phyloP scores from a whole-genome alignment of 495 filamentous ascomycete species.

The Talaromyces adpressus region DNA sequence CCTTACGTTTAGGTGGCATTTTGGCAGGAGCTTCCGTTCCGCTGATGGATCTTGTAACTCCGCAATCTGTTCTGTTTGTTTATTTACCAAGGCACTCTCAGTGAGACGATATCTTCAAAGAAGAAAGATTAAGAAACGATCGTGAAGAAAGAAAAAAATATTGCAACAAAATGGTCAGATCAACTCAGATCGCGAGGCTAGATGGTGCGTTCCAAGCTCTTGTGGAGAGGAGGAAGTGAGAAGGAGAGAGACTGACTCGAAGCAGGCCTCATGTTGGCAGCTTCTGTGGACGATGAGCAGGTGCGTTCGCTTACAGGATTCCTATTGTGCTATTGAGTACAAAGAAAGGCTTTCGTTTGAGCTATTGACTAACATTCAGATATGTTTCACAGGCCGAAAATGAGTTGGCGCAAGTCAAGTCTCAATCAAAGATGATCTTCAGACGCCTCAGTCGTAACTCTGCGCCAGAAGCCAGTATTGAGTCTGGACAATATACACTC shows the following conservation, averaged over 20 bases:
- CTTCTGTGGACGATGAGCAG: conserved; percentile 88
- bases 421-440: conserved; percentile 83
- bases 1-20: conserved; percentile 9
- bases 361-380: conserved; percentile 6
- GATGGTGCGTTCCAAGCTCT: conserved; percentile 58
- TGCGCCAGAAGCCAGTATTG: conserved; percentile 87
- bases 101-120: background rate
- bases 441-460: conserved; percentile 79
- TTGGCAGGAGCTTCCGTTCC: conserved; percentile 1
- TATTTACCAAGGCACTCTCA: background rate
- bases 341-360: background rate
- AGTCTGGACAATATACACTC: conserved; percentile 74
- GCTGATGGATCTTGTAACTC: background rate
- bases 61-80: conserved; percentile 2
- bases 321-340: background rate
- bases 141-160: background rate
- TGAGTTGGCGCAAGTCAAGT: conserved; percentile 80
- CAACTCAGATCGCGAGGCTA: conserved; percentile 87
- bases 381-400: conserved; percentile 50
- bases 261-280: conserved; percentile 84
- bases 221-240: background rate
- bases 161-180: conserved; percentile 70
- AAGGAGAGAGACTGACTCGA: conserved; percentile 1
- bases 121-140: background rate
- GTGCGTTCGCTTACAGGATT: conserved; percentile 21